Conservation (phyloP, 352 stramenopile genomes). For the Globisporangium radiosum region DNA sequence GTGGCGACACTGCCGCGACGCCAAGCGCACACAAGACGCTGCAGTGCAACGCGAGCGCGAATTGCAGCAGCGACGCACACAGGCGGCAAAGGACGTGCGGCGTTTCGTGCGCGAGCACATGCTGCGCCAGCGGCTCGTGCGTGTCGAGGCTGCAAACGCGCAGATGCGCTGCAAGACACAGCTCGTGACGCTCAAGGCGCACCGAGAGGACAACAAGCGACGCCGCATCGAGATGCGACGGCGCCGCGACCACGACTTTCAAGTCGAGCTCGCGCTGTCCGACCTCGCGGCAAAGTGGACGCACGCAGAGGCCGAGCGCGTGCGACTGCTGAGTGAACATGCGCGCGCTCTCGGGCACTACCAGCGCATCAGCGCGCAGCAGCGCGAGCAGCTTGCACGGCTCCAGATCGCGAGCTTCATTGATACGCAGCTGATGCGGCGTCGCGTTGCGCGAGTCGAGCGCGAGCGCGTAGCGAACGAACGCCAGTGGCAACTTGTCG, state of each 20-base stretch:
- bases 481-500: slow-evolving; percentile 12
- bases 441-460: slow-evolving; percentile 17
- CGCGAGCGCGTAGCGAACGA: slow-evolving; percentile 14
- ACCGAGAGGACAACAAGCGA: slow-evolving; percentile 33
- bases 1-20: slow-evolving; percentile 23
- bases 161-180: slow-evolving; percentile 39
- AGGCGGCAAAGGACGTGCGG: slow-evolving; percentile 30
- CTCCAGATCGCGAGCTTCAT: slow-evolving; percentile 39
- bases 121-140: slow-evolving; percentile 26
- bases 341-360: slow-evolving; percentile 24
- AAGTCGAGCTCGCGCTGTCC: slow-evolving; percentile 24
- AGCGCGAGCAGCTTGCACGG: slow-evolving; percentile 16
- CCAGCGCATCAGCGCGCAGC: slow-evolving; percentile 19
- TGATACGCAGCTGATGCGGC: slow-evolving; percentile 19
- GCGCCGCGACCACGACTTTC: slow-evolving; percentile 18
- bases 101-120: slow-evolving; percentile 37
- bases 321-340: slow-evolving; percentile 20
- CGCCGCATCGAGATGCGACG: slow-evolving; percentile 33
- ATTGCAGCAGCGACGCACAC: slow-evolving; percentile 13
- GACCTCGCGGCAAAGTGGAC: slow-evolving; percentile 43
- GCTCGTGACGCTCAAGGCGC: slow-evolving; percentile 34
- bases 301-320: slow-evolving; percentile 20
- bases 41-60: slow-evolving; percentile 5
- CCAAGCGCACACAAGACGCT: no score
- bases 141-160: slow-evolving; percentile 22